Conservation (phyloP, 208 protist genomes). For the Wallacemonas sp. region DNA sequence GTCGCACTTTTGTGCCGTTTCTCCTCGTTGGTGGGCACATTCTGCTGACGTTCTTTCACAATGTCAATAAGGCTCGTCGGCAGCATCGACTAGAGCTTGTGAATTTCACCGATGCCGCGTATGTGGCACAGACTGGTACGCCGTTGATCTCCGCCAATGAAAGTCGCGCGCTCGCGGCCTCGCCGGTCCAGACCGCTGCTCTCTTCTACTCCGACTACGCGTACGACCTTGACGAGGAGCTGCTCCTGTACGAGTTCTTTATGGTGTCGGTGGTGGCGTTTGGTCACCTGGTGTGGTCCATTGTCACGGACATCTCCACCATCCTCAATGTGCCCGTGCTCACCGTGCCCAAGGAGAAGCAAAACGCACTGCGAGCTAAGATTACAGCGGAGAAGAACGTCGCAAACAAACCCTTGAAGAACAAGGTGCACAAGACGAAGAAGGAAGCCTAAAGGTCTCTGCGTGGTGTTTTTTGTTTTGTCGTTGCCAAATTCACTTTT, state of each 20-base stretch:
- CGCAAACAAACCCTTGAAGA: background rate
- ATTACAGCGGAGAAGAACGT: slow-evolving; percentile 25
- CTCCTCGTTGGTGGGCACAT: slow-evolving; percentile 61
- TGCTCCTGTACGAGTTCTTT: slow-evolving; percentile 72
- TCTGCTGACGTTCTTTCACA: slow-evolving; percentile 49
- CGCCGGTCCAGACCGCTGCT: slow-evolving; percentile 1
- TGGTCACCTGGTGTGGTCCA: slow-evolving; percentile 54
- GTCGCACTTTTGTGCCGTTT: slow-evolving; percentile 72
- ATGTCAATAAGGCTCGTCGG: slow-evolving; percentile 29
- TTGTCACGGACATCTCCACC: slow-evolving; percentile 39
- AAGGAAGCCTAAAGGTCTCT: background rate
- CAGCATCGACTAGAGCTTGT: background rate
- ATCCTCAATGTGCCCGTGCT: slow-evolving; percentile 67
- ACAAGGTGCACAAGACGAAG: background rate
- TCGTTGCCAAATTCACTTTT: background rate
- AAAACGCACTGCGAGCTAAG: slow-evolving; percentile 33
- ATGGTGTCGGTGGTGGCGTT: slow-evolving; percentile 49
- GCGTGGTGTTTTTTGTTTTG: too few relatives aligned
- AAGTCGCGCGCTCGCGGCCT: background rate
- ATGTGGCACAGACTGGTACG: too few relatives aligned
- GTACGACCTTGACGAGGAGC: slow-evolving; percentile 52
- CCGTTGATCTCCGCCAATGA: background rate
- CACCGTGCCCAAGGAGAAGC: slow-evolving; percentile 54
- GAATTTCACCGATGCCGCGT: too few relatives aligned
- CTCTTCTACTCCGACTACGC: slow-evolving; percentile 32